phyloP scores from a whole-genome alignment of 257 asterid species.

The Mitragyna speciosa region DNA sequence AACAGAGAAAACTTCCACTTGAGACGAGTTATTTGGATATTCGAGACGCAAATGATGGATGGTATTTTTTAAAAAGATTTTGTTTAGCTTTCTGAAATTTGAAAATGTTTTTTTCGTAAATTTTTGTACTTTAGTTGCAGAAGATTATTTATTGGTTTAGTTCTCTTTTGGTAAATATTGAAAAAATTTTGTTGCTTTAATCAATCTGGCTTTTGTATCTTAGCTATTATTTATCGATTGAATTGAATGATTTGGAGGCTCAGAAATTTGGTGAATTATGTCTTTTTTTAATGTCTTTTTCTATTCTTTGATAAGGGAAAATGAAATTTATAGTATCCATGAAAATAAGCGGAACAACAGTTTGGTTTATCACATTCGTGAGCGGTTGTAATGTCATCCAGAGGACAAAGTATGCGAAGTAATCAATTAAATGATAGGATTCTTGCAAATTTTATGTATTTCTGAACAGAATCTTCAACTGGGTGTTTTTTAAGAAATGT shows the following conservation, averaged over 20 bases:
- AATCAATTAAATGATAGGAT: not conserved
- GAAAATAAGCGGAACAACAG: no score
- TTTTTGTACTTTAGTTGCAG: not conserved
- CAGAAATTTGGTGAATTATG: no score
- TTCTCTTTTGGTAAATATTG: not conserved
- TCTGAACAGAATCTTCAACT: not conserved
- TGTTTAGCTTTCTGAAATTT: not conserved
- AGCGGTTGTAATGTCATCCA: not conserved
- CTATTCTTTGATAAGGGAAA: not conserved
- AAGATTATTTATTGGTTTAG: not conserved
- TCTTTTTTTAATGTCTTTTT: not conserved
- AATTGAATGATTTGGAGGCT: not conserved
- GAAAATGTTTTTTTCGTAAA: not conserved
- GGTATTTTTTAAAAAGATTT: conserved; percentile 37
- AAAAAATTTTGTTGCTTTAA: not conserved
- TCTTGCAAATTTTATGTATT: not conserved
- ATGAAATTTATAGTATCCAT: not conserved
- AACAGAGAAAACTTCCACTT: conserved; percentile 90
- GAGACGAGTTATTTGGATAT: conserved; percentile 72
- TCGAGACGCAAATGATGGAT: conserved; percentile 65
- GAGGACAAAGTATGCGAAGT: no score
- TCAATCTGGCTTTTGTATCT: not conserved
- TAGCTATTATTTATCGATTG: not conserved
- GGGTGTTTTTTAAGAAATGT: not conserved
- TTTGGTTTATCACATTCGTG: not conserved